phyloP scores from a whole-genome alignment of 208 protist species.

The Acanthamoeba pearcei region DNA sequence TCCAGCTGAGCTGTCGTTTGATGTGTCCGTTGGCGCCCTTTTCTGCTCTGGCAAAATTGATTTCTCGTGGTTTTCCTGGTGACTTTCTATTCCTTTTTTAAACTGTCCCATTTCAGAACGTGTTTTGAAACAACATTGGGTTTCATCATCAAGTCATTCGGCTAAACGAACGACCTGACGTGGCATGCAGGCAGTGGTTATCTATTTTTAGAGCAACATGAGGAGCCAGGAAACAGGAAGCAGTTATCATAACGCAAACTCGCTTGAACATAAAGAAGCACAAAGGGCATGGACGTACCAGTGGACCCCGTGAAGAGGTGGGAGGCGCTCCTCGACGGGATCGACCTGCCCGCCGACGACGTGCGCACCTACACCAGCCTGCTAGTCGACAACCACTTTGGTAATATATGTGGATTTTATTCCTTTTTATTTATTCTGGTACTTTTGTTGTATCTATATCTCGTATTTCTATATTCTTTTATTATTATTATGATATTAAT shows the following conservation, averaged over 20 bases:
- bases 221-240: no score
- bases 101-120: no score
- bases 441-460: neutral
- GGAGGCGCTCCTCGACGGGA: neutral
- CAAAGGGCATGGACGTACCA: neutral
- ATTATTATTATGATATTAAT: no score
- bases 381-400: neutral
- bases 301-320: neutral
- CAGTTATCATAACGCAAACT: no score
- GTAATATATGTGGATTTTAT: no score
- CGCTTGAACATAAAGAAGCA: neutral
- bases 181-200: neutral
- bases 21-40: no score
- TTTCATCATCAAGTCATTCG: neutral
- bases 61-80: neutral
- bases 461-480: no score
- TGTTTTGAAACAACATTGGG: neutral
- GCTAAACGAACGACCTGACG: neutral
- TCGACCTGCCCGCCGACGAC: constrained; percentile 1
- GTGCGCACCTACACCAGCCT: neutral
- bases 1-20: no score
- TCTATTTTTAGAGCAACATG: neutral
- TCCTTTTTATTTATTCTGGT: neutral
- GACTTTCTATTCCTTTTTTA: neutral
- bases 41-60: neutral